Conservation (phyloP, 2,329 filamentous ascomycete species). For the Penicillium sp. region DNA sequence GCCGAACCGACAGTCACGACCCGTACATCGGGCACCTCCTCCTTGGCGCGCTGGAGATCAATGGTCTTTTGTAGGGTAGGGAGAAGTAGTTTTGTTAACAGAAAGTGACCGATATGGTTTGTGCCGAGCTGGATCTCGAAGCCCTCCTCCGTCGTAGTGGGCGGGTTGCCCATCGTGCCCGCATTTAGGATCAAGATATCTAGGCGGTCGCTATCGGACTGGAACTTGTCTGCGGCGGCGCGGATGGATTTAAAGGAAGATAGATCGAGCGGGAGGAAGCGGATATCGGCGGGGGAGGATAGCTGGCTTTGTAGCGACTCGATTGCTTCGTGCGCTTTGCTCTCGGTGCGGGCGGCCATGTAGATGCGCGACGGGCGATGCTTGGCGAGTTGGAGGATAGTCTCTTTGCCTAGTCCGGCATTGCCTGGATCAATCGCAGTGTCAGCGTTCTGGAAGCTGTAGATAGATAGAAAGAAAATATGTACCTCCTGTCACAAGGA, state of each 20-base stretch:
- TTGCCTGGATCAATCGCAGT: slow-evolving; percentile 38
- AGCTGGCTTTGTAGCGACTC: slow-evolving; percentile 40
- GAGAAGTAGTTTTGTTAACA: slow-evolving; percentile 47
- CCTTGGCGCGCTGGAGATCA: slow-evolving; percentile 25
- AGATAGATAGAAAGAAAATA: not conserved
- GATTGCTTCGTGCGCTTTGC: slow-evolving; percentile 47
- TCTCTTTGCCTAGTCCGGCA: slow-evolving; percentile 49
- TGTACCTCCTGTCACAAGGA: slow-evolving; percentile 54
- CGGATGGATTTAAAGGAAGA: slow-evolving; percentile 52
- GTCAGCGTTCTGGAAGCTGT: not conserved
- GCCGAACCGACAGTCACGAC: slow-evolving; percentile 42
- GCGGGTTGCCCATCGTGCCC: slow-evolving; percentile 47
- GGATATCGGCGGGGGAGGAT: slow-evolving; percentile 40
- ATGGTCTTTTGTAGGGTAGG: slow-evolving; percentile 42
- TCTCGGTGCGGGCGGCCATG: slow-evolving; percentile 52
- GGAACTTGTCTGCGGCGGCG: slow-evolving; percentile 46
- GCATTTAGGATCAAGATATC: slow-evolving; percentile 51
- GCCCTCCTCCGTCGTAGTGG: slow-evolving; percentile 41
- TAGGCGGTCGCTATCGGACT: slow-evolving; percentile 41
- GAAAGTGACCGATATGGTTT: slow-evolving; percentile 49
- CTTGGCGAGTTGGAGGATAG: slow-evolving; percentile 49
- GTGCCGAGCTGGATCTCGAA: slow-evolving; percentile 50
- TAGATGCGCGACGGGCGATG: slow-evolving; percentile 56
- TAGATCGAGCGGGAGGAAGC: slow-evolving; percentile 52
- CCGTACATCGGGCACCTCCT: slow-evolving; percentile 30